Conservation (phyloP, 306 rosid genomes). For the Acacia confusa region DNA sequence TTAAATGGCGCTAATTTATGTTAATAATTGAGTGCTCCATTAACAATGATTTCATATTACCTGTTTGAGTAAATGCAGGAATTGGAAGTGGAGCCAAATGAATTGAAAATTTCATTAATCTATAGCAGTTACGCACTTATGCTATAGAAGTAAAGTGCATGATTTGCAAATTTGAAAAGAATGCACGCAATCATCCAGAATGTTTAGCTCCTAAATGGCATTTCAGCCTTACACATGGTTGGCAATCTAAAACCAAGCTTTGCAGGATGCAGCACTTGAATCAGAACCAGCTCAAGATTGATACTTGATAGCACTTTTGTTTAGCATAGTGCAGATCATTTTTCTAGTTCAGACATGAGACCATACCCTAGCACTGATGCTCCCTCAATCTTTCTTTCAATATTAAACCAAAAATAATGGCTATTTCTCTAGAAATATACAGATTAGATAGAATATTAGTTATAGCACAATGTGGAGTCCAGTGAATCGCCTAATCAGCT, state of each 20-base stretch:
- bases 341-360: background rate
- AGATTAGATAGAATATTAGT: background rate
- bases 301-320: background rate
- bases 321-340: background rate
- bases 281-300: background rate
- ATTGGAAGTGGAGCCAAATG: background rate
- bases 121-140: background rate
- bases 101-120: background rate
- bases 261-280: background rate
- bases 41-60: background rate
- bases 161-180: background rate
- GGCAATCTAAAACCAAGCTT: background rate
- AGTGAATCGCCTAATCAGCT: background rate
- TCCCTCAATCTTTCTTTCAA: background rate
- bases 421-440: background rate
- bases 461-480: background rate
- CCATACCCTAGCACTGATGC: background rate
- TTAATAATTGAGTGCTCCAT: background rate
- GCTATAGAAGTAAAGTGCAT: background rate
- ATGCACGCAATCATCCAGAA: background rate
- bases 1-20: background rate
- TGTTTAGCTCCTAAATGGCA: background rate
- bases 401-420: background rate
- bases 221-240: background rate
- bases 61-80: background rate